A percentile compares a stretch with the other conserved stretches of the same genome.
phyloP scores from a whole-genome alignment of 768 basidiomycete genomes.

The Symmetrospora coprosmae region DNA sequence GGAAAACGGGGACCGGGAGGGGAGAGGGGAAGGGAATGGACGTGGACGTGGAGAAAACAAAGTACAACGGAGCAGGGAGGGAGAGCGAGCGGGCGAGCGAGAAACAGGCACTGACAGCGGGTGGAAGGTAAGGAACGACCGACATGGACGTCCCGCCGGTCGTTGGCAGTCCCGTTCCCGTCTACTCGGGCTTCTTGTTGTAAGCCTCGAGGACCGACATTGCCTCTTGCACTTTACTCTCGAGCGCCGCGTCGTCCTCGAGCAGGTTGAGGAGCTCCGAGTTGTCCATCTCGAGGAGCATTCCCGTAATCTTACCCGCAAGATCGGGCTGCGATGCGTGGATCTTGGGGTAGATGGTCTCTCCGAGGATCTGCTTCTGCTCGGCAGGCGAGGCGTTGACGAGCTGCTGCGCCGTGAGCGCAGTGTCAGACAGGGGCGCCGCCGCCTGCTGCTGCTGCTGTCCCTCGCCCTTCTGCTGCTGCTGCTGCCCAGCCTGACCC shows the following conservation, averaged over 20 bases:
- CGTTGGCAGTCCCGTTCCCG: no score
- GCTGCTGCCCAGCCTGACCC: background rate
- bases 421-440: conserved; percentile 38
- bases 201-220: conserved; percentile 77
- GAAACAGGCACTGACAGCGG: no score
- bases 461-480: background rate
- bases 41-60: no score
- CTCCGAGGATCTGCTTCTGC: conserved; percentile 98
- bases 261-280: conserved; percentile 75
- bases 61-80: no score
- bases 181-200: conserved; percentile 34
- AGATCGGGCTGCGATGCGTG: conserved; percentile 69
- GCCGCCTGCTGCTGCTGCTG: background rate
- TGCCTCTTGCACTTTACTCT: conserved; percentile 81
- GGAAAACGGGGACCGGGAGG: no score
- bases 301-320: conserved; percentile 51
- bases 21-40: no score
- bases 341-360: conserved; percentile 42
- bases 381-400: conserved; percentile 54
- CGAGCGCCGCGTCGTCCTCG: conserved; percentile 66
- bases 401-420: conserved; percentile 51
- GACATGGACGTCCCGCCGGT: no score
- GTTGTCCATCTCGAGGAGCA: conserved; percentile 99
- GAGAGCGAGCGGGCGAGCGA: no score
- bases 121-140: no score